Evolutionary conservation across 2,329 filamentous ascomycete genomes (phyloP).

Genomic region (Fusarium caatingaense): DNA sequence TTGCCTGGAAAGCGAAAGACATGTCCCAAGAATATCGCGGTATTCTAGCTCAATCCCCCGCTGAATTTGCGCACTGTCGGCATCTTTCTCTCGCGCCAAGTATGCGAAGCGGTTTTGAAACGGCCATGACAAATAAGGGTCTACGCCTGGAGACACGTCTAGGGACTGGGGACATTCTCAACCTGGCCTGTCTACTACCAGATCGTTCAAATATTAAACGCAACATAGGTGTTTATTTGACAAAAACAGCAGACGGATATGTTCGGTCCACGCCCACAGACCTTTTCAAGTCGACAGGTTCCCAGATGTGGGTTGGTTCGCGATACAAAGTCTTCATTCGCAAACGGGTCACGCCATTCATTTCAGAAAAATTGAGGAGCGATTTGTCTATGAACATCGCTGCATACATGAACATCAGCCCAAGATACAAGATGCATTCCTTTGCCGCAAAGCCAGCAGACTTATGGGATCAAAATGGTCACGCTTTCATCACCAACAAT

Average conservation of each 20-base stretch:
- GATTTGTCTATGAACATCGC: background rate
- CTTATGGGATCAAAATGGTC: background rate
- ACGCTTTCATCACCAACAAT: background rate
- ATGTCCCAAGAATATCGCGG: background rate
- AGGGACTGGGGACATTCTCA: background rate
- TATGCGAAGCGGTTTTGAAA: background rate
- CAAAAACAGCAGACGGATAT: slow-evolving; percentile 2
- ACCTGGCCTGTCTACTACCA: background rate
- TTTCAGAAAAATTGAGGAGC: background rate
- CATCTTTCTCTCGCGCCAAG: background rate
- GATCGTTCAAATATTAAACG: rapidly evolving
- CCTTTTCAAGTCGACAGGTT: background rate
- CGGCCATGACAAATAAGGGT: slow-evolving; percentile 12
- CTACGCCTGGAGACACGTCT: background rate
- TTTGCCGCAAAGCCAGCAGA: slow-evolving; percentile 15
- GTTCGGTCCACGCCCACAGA: background rate
- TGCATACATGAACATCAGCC: background rate
- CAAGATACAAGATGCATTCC: background rate
- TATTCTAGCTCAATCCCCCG: background rate
- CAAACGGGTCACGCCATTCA: background rate
- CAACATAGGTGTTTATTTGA: background rate
- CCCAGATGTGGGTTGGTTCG: background rate
- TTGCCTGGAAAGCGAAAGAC: slow-evolving; percentile 14
- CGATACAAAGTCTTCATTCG: background rate
- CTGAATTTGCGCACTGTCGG: background rate